Base-by-base conservation (phyloP, 805 yeast species). In the Wickerhamiella occidentalis region DNA sequence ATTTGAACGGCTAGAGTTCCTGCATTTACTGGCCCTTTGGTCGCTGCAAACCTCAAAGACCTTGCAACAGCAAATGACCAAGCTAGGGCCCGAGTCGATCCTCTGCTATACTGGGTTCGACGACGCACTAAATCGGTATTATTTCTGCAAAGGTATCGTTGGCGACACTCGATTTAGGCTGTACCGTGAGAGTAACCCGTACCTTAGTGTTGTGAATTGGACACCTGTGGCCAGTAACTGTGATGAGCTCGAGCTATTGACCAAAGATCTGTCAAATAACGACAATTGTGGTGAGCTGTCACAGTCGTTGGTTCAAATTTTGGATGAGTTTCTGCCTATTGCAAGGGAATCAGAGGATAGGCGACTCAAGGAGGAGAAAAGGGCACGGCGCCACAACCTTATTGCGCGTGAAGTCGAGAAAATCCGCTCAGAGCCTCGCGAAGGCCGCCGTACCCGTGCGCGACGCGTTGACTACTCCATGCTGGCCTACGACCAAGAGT, bases 121-220 rank as follows among this genome's bases (percentile, higher is more conserved):
- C 48, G 52, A 52, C 21, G 47, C 40, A 17, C 56, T 56, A 17
- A 51, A 47, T 45, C 55, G 53, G 30, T 60, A 56, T 47, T 57
- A 58, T 30, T 37, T 22, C 58, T 55, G 43, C 47, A 57, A 45
- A 43, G 55, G 52, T 11, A 33, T 47, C 5, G 50, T 40, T 36
- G 64, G 61, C 44, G 64, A 60, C 23, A 61, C 68, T 7, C 58
- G 60, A 35, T 64, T 65, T 54, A 49, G 70, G 6, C 51, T 67
- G 2, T 66, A 61, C 52, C 47, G 56, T 6, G 62, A 64, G 51
- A 55, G 66, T 4, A 61, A 61, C 52, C 62, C 67, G 13, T 55
- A 57, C 18, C 52, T 63, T 36, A 46, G 58, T 12, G 50, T 54
- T 6, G 67, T 63, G 15, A 54, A 54, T 40, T 67, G 70, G 71